Evolutionary conservation across 257 asterid genomes (phyloP), one percentile per base, ranked within the genome.

Genomic region (Oldenlandia corymbosa): DNA sequence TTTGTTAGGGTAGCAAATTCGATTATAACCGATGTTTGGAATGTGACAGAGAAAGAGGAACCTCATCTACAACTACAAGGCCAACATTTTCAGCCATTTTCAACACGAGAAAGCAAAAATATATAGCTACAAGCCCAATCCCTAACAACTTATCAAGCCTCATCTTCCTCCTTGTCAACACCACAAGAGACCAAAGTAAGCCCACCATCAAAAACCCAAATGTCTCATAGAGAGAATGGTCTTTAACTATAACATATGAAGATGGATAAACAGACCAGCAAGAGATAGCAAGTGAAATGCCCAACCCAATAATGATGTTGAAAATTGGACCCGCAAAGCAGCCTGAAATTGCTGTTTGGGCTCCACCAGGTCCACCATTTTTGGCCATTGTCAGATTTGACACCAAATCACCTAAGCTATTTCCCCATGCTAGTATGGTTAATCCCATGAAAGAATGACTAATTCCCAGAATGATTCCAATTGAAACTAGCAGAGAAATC

Each of bases 261-360:
- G 66, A 49, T 24, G 72, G 72, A 28, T 39, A 68, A 11, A 13
- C 45, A 37, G 53, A 37, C 72, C 72, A 68, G 1, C 66, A 17
- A 14, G 60, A 36, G 17, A 39, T 16, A 32, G 11, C 52, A 36
- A 68, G n/a, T 49, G 66, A 68, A 23, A 68, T 0, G 47, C 76
- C 74, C 43, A 71, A 53, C n/a, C 80, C 71, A 21, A 76, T 63
- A 5, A 66, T 4, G 27, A 47, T 52, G 48, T 64, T 71, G 41
- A 76, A 68, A 13, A 71, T 71, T 48, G 80, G 71, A 41, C 80
- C 68, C 2, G 71, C 74, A 67, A 31, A 67, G 39, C 68, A 71
- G 2, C 62, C 77, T 2, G 72, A 64, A 18, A 71, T 46, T 14
- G 71, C 58, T 7, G 62, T n/a, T 47, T 64, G 64, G 43, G 64